Conservation (phyloP, 2,329 filamentous ascomycete species). For the Phialemonium atrogriseum region DNA sequence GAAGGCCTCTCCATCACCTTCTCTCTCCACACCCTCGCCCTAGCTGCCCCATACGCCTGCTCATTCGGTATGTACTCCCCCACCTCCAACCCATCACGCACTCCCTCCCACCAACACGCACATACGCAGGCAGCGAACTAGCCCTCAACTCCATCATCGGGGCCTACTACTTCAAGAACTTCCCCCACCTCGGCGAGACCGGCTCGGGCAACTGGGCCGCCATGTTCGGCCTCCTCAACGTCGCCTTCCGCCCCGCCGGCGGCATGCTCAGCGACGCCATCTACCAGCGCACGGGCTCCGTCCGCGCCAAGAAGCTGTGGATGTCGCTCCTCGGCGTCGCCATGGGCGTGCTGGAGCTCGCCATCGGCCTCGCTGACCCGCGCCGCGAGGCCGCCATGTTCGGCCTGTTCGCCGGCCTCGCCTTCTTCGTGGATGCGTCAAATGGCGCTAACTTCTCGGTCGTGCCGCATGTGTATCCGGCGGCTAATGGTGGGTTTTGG, state of each 20-base stretch:
- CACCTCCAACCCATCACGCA: too few relatives aligned
- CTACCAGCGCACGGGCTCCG: conserved; percentile 28
- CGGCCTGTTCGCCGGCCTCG: conserved; percentile 67
- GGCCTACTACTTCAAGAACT: conserved; percentile 52
- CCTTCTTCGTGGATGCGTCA: conserved; percentile 74
- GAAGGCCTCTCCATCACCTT: conserved; percentile 36
- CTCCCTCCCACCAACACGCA: too few relatives aligned
- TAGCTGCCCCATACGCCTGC: conserved; percentile 50
- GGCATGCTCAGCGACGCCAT: conserved; percentile 47
- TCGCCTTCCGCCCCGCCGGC: conserved; percentile 58
- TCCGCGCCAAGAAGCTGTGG: conserved; percentile 47
- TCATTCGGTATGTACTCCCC: too few relatives aligned
- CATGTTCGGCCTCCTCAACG: conserved; percentile 69
- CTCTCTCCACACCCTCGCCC: conserved; percentile 46
- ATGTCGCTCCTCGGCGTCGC: conserved; percentile 53
- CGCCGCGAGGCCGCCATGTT: conserved; percentile 58
- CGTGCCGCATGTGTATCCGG: conserved; percentile 78
- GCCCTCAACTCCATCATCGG: conserved; percentile 53
- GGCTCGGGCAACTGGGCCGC: conserved; percentile 53
- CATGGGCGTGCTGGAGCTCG: conserved; percentile 51
- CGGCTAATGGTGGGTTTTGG: conserved; percentile 82
- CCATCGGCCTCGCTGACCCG: conserved; percentile 57
- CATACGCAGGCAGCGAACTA: conserved; percentile 52
- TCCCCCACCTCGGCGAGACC: conserved; percentile 48
- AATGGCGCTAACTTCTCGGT: conserved; percentile 85